Evolutionary conservation across 352 stramenopile species (phyloP), one percentile per base, ranked within the genome.

Genomic region (Phytophthora fragariaefolia): DNA sequence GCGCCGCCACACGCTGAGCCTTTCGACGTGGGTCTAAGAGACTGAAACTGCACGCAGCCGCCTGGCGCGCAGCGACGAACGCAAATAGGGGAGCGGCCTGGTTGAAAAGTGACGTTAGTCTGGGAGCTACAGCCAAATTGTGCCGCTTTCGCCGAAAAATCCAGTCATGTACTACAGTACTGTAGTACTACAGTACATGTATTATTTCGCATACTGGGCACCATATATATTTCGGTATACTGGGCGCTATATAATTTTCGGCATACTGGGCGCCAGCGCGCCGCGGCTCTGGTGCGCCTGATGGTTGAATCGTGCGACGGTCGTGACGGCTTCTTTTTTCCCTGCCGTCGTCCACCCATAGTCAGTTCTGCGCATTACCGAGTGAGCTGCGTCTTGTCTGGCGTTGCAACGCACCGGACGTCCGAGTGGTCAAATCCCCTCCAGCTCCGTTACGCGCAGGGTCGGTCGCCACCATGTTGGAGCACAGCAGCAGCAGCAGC

Each of bases 401-500:
- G 22, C 43, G 22, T 27, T 45, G 57, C 34, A n/a, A 3, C 7
- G 28, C 18, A 66, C 59, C 59, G 59, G 49, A 67, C 59, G 59
- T 67, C 22, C 57, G 24, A 2, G 20, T 23, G 38, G 53, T 42
- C 55, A 60, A 52, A 61, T 67, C 59, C 59, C 59, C 36, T 49
- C 32, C 56, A 63, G 55, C 43, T 59, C 48, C 36, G 47, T 65
- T 59, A 32, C 40, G 38, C 36, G 32, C 40, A 27, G n/a, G 7
- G 24, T 34, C 55, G 40, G 61, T 66, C 56, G 48, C 76, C 32
- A 74, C 17, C 43, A 72, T 70, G 59, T 70, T 75, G 61, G 46
- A 69, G 36, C 70, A 38, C 32, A 58, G 52, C 47, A 60, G 32
- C 34, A 62, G 12, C 28, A 55, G 51, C 53, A 48, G 17, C 47